Base-by-base conservation (phyloP, 2,329 filamentous ascomycete genomes). In the Aspergillus fumigatiaffinis region DNA sequence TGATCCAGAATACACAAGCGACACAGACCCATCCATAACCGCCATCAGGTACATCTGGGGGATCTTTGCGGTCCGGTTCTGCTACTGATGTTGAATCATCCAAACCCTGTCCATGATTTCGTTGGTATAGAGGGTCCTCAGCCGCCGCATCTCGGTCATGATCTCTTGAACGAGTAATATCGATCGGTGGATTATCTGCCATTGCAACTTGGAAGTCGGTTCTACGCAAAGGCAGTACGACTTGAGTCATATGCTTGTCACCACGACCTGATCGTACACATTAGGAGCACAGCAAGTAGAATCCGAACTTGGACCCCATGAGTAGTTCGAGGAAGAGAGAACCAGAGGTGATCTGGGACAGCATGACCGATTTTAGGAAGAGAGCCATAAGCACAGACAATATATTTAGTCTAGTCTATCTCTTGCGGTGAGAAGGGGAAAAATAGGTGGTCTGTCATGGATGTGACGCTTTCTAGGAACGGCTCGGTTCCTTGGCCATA, bases 11-110 rank as follows among this genome's bases (percentile, higher is more conserved):
- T 60, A 81, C 76, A 42, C 77, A 79, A 2, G 76, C 65, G n/a
- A 84, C 80, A 54, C 85, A 84, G 23, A 85, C 79, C 84, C 84
- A 87, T 58, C 84, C 84, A 73, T 85, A 86, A 23, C 84, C 84
- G 44, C 84, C 84, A 63, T 86, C 82, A 32, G 74, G 71, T 4
- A 71, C 62, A 55, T 76, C 74, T 17, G 64, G 68, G 12, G 66
- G 63, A 47, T 66, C 64, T 52, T 72, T 75, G 48, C 67, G 66
- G n/a, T 72, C 69, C 28, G 63, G 50, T 6, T 58, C 63, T 12
- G 62, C 58, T 5, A 61, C 53, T n/a, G 59, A 26, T 7, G 56
- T 29, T 17, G 50, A 38, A 41, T 49, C 51, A 9, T 52, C 48
- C 23, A 56, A 54, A 8, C 48, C 32, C 26, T 56, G 58, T 25